Evolutionary conservation across 2,329 filamentous ascomycete species (phyloP), one percentile per base, ranked within the genome.

Genomic region (Talaromyces sp.): DNA sequence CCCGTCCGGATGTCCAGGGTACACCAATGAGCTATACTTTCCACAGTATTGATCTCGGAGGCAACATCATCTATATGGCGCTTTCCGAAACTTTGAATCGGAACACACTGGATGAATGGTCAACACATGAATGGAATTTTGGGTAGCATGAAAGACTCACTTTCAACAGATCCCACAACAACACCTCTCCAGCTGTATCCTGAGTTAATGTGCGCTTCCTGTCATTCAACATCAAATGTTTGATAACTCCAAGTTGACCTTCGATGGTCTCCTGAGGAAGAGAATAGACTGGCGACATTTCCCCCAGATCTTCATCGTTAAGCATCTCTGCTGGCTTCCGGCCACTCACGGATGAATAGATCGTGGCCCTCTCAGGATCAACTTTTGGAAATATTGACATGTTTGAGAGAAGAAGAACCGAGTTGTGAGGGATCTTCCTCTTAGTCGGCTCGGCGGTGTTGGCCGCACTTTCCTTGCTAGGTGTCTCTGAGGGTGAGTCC

Each of bases 21-120:
- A 73, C 95, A 99, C 95, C 95, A 99, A 60, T 96, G 93, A 4
- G 93, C 90, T 42, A 98, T 91, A 35, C 88, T 93, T 73, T 96
- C 92, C 14, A 86, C 83, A 0, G 92, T 96, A 72, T 97, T 96
- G 61, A 97, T 85, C 70, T 92, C 84, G 0, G 88, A 87, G 64
- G 92, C 89, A 8, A 99, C 92, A 73, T 98, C 93, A 71, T 98
- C 93, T 2, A 99, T 83, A 76, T 98, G 91, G 50, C 89, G 86
- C 78, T 97, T 97, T 48, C 95, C 95, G 75, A 95, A 99, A n/a
- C 89, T 92, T 74, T 91, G 85, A 61, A 98, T 87, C 0, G 92
- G 92, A 71, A 89, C 84, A 73, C 95, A 98, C 88, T 95, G 66
- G 25, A 62, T 59, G 14, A 48, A 56, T n/a, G 18, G 46, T 59